Evolutionary conservation across 768 basidiomycete species (phyloP).

Genomic region (Russula brevipes): DNA sequence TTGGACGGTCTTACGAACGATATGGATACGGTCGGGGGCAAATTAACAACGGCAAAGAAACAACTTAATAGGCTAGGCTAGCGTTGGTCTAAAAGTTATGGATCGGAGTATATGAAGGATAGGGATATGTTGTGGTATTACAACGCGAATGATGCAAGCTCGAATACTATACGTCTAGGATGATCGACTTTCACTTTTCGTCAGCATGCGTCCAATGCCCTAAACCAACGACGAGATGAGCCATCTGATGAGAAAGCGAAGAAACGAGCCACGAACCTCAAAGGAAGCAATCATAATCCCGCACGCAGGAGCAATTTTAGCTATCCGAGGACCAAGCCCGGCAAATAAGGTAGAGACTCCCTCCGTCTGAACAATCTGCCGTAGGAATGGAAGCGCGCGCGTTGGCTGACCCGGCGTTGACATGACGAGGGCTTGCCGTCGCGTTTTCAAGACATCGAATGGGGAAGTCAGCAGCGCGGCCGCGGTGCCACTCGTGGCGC

Average conservation of each 20-base stretch:
- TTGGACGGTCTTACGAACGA: constrained; percentile 73
- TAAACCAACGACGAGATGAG: constrained; percentile 30
- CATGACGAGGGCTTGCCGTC: constrained; percentile 82
- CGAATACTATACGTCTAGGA: constrained; percentile 16
- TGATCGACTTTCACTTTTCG: constrained; percentile 30
- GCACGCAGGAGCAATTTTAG: constrained; percentile 96
- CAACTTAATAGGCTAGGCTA: constrained; percentile 71
- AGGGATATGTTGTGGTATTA: constrained; percentile 11
- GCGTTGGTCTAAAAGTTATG: constrained; percentile 1
- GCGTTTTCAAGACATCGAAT: constrained; percentile 95
- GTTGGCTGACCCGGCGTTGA: constrained; percentile 38
- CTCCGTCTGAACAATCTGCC: constrained; percentile 71
- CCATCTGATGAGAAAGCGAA: constrained; percentile 12
- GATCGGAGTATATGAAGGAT: neutral
- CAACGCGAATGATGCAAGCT: neutral
- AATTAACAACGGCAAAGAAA: constrained; percentile 74
- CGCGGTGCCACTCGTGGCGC: constrained; percentile 79
- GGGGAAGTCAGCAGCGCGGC: constrained; percentile 90
- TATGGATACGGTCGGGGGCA: constrained; percentile 72
- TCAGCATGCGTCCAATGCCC: constrained; percentile 56
- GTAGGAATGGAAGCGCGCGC: constrained; percentile 57
- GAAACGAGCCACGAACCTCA: constrained; percentile 51
- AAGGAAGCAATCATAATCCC: constrained; percentile 98
- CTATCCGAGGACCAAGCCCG: constrained; percentile 81
- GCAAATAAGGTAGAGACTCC: constrained; percentile 75